phyloP scores from a whole-genome alignment of 805 yeast species.

The Hyphopichia homilentoma region DNA sequence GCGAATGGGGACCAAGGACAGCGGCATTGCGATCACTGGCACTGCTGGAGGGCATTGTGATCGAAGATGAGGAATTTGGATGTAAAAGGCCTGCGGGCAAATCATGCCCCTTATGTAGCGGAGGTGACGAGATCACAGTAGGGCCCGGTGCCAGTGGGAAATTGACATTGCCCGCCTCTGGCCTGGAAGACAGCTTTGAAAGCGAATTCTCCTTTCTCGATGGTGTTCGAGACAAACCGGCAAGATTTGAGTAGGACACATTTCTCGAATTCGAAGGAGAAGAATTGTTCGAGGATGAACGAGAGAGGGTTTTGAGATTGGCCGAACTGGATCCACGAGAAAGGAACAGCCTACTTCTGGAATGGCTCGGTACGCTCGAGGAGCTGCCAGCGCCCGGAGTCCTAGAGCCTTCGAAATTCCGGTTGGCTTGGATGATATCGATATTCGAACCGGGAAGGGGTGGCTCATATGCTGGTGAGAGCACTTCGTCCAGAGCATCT shows the following conservation, averaged over 20 bases:
- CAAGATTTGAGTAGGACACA: slow-evolving; percentile 31
- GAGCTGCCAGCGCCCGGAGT: slow-evolving; percentile 1
- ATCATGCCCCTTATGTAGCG: slow-evolving; percentile 6
- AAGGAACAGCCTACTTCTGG: slow-evolving; percentile 16
- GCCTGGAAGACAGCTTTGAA: slow-evolving; percentile 9
- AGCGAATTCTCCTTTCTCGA: no score
- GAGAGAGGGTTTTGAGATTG: slow-evolving; percentile 19
- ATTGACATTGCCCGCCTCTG: background rate
- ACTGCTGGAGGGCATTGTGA: slow-evolving; percentile 23
- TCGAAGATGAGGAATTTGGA: slow-evolving; percentile 6
- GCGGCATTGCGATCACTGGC: slow-evolving; percentile 30
- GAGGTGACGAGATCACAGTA: no score
- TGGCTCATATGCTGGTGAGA: slow-evolving; percentile 72
- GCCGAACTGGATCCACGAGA: slow-evolving; percentile 24
- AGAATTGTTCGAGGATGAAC: slow-evolving; percentile 23
- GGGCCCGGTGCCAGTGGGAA: no score
- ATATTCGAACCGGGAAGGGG: slow-evolving; percentile 41
- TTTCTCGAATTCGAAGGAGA: slow-evolving; percentile 41
- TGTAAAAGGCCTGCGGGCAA: slow-evolving; percentile 3
- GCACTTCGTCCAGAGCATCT: slow-evolving; percentile 42
- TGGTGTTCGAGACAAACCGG: no score
- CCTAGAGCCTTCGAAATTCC: slow-evolving; percentile 21
- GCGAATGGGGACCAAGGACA: slow-evolving; percentile 4
- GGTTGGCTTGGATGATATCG: slow-evolving; percentile 27
- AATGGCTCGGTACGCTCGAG: slow-evolving; percentile 5